These are phyloP conservation scores for Halophytophthora polymorphica DNA, from an alignment of 352 stramenopile genomes.

Conservation along the genomic window DNA sequence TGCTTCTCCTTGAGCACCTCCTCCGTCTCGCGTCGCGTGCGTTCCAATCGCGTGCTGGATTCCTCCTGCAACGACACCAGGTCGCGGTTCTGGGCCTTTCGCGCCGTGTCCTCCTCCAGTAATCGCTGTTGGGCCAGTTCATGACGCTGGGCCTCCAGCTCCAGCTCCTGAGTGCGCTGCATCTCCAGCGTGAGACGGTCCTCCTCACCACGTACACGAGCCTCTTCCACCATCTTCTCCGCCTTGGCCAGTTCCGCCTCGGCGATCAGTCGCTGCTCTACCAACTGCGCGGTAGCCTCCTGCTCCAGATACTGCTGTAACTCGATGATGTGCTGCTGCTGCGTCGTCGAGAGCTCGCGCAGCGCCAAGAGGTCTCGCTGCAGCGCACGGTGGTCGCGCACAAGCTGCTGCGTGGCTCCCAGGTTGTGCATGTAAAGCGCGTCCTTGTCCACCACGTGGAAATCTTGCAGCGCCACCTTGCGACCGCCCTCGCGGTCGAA, in stretches of 20 bases:
- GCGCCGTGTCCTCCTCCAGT: conserved; percentile 36
- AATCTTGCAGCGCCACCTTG: conserved; percentile 72
- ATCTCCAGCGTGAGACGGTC: conserved; percentile 48
- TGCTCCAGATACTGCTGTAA: conserved; percentile 55
- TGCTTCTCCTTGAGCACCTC: conserved; percentile 59
- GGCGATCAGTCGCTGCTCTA: conserved; percentile 58
- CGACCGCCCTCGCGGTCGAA: conserved; percentile 43
- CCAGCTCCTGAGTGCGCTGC: conserved; percentile 45
- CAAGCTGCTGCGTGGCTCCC: conserved; percentile 84
- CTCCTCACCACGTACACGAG: conserved; percentile 37
- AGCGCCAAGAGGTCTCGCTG: conserved; percentile 34
- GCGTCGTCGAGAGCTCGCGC: conserved; percentile 11
- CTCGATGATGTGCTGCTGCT: conserved; percentile 36
- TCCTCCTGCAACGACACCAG: conserved; percentile 60
- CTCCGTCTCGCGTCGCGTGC: conserved; percentile 54
- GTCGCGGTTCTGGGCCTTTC: conserved; percentile 51
- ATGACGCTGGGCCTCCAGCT: conserved; percentile 48
- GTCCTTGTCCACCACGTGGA: conserved; percentile 87
- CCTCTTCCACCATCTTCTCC: conserved; percentile 45
- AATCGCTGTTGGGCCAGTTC: conserved; percentile 47
- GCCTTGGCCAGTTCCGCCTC: conserved; percentile 31
- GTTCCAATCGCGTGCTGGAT: conserved; percentile 53
- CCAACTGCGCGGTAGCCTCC: conserved; percentile 58
- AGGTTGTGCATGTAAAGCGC: conserved; percentile 92
- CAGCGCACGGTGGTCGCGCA: conserved; percentile 28